Percentiles rank a stretch among this genome's conserved stretches.
Conservation (phyloP, 257 asterid genomes). For the Dorcoceras hygrometricum region DNA sequence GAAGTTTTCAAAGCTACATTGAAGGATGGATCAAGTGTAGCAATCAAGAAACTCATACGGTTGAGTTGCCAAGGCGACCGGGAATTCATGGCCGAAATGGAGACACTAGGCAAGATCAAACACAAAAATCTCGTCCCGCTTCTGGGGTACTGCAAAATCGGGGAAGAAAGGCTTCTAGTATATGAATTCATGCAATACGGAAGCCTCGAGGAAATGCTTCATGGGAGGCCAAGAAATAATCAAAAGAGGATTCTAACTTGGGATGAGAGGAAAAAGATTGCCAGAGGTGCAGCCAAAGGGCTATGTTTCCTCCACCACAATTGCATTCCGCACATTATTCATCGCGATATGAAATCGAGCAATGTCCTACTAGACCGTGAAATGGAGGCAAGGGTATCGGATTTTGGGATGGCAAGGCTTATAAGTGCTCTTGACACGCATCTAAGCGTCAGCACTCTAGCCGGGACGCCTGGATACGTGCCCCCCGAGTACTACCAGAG, state of each 20-base stretch:
- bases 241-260: conserved; percentile 50
- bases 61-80: conserved; percentile 84
- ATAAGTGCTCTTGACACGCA: conserved; percentile 91
- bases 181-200: conserved; percentile 86
- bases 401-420: conserved; percentile 92
- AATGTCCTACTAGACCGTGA: conserved; percentile 74
- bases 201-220: conserved; percentile 85
- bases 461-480: conserved; percentile 94
- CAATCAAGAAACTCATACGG: conserved; percentile 81
- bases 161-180: conserved; percentile 82
- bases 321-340: conserved; percentile 95
- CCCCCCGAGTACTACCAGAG: conserved; percentile 97
- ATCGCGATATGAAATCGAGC: conserved; percentile 94
- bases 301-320: conserved; percentile 91
- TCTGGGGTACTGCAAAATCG: conserved; percentile 82
- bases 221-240: conserved; percentile 35
- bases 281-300: conserved; percentile 89
- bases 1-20: conserved; percentile 86
- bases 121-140: conserved; percentile 83
- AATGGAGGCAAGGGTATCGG: conserved; percentile 85
- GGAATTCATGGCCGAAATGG: conserved; percentile 98
- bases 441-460: conserved; percentile 80
- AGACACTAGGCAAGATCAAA: conserved; percentile 84
- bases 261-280: conserved; percentile 86
- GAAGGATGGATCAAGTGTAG: conserved; percentile 89